Evolutionary conservation across 1,284 basidiomycete genomes (phyloP).

Genomic region (Sphagnurus paluster): DNA sequence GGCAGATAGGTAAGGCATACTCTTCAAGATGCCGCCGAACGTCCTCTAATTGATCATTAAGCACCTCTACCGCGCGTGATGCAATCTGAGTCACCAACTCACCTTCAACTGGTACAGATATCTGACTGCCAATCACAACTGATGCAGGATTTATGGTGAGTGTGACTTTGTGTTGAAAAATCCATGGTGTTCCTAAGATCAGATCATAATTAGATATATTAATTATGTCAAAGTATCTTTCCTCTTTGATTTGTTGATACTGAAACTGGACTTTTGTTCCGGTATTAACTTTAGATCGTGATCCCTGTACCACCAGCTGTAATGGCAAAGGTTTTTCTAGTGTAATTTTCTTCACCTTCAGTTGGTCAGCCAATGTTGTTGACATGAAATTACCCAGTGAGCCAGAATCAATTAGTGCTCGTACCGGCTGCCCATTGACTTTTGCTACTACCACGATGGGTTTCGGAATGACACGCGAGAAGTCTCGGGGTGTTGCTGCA

Average conservation of each 20-base stretch:
- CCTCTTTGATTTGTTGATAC: slow-evolving; percentile 31
- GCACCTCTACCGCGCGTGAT: slow-evolving; percentile 14
- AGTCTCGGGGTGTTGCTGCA: slow-evolving; percentile 22
- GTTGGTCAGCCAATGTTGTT: slow-evolving; percentile 33
- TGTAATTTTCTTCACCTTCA: slow-evolving; percentile 20
- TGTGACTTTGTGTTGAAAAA: slow-evolving; percentile 28
- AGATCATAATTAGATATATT: slow-evolving; percentile 33
- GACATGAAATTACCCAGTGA: slow-evolving; percentile 42
- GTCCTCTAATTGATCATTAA: slow-evolving; percentile 19
- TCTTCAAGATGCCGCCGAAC: slow-evolving; percentile 16
- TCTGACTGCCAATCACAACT: slow-evolving; percentile 22
- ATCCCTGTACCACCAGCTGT: slow-evolving; percentile 33
- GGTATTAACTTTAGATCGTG: slow-evolving; percentile 28
- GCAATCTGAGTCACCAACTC: slow-evolving; percentile 19
- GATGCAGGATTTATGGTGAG: slow-evolving; percentile 20
- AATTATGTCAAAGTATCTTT: slow-evolving; percentile 30
- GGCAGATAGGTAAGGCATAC: slow-evolving; percentile 26
- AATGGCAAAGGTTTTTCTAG: slow-evolving; percentile 26
- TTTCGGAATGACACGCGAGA: slow-evolving; percentile 15
- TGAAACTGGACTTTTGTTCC: slow-evolving; percentile 18
- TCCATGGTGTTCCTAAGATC: slow-evolving; percentile 31
- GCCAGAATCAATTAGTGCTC: slow-evolving; percentile 20
- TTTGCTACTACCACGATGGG: slow-evolving; percentile 29
- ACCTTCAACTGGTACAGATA: slow-evolving; percentile 21
- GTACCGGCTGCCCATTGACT: slow-evolving; percentile 30